A percentile compares a stretch with the other conserved stretches of the same genome.
These are phyloP conservation scores for Dunaliella primolecta DNA, from an alignment of 139 green algal genomes.

Conservation along the genomic window DNA sequence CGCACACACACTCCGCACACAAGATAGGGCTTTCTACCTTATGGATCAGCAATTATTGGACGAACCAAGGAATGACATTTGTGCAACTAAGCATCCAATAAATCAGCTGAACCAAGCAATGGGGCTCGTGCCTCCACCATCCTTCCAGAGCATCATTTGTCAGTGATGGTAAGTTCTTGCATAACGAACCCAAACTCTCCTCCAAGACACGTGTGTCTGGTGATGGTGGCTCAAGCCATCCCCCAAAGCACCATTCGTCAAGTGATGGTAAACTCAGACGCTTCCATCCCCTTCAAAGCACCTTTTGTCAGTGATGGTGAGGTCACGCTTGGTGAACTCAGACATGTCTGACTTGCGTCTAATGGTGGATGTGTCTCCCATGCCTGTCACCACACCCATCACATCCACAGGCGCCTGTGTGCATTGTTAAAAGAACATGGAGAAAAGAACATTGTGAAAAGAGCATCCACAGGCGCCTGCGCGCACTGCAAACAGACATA, in stretches of 20 bases:
- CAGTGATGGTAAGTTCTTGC: not conserved
- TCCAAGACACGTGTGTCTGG: no score
- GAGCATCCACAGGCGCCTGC: not conserved
- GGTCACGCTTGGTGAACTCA: slow-evolving; percentile 68
- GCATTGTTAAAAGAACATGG: not conserved
- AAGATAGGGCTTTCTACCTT: no score
- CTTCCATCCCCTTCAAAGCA: slow-evolving; percentile 2
- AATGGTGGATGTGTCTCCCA: slow-evolving; percentile 58
- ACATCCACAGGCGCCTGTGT: slow-evolving; percentile 68
- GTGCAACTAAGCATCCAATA: not conserved
- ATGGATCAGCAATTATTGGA: no score
- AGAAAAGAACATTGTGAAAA: not conserved
- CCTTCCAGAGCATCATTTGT: not conserved
- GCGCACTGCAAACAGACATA: no score
- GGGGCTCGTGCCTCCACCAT: not conserved
- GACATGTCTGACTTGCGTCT: slow-evolving; percentile 80
- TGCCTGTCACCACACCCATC: slow-evolving; percentile 64
- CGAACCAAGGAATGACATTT: no score
- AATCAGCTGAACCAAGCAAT: not conserved
- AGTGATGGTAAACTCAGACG: not conserved
- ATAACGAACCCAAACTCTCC: no score
- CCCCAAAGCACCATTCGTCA: not conserved
- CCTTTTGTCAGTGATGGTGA: slow-evolving; percentile 70
- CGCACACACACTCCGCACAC: no score
- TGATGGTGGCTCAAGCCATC: no score